These are phyloP conservation scores for Sanguinoderma infundibulare DNA, from an alignment of 1,284 basidiomycete genomes.

Conservation along the genomic window DNA sequence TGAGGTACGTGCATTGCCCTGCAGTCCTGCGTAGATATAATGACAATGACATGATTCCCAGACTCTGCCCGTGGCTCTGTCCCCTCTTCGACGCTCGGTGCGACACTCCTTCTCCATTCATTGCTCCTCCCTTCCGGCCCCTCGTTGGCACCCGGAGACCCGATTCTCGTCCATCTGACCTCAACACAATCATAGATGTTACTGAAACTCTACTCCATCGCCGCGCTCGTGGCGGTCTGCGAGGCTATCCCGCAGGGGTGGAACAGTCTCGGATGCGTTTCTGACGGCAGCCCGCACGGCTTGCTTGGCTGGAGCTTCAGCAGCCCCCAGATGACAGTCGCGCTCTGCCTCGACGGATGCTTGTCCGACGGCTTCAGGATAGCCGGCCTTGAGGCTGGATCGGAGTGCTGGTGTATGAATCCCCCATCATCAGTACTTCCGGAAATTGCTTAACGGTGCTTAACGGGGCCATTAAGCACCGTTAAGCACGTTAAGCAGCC, in stretches of 20 bases:
- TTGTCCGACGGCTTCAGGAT: too few species aligned
- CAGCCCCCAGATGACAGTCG: too few species aligned
- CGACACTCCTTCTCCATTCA: conserved; percentile 8
- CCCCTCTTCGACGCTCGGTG: conserved; percentile 6
- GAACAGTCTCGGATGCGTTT: conserved; percentile 32
- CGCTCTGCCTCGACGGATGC: too few species aligned
- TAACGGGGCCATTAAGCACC: too few species aligned
- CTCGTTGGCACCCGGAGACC: conserved; percentile 8
- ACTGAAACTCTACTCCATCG: conserved; percentile 23
- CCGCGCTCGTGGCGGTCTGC: conserved; percentile 26
- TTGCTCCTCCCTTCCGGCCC: conserved; percentile 3
- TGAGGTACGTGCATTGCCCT: not conserved
- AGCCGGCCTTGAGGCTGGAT: too few species aligned
- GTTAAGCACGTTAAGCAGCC: too few species aligned
- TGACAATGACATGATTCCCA: not conserved
- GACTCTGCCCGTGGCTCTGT: not conserved
- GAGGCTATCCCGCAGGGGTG: conserved; percentile 33
- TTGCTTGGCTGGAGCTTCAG: conserved; percentile 33
- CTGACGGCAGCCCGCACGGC: conserved; percentile 31
- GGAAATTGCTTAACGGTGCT: too few species aligned
- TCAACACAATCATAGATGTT: conserved; percentile 21
- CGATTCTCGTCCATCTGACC: conserved; percentile 22
- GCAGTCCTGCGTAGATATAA: not conserved
- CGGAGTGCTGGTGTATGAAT: too few species aligned
- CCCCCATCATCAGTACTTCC: too few species aligned